A percentile compares a stretch with the other conserved stretches of the same genome.
These are phyloP conservation scores for Termitomyces sp. DNA, from an alignment of 768 basidiomycete species.

Conservation along the genomic window DNA sequence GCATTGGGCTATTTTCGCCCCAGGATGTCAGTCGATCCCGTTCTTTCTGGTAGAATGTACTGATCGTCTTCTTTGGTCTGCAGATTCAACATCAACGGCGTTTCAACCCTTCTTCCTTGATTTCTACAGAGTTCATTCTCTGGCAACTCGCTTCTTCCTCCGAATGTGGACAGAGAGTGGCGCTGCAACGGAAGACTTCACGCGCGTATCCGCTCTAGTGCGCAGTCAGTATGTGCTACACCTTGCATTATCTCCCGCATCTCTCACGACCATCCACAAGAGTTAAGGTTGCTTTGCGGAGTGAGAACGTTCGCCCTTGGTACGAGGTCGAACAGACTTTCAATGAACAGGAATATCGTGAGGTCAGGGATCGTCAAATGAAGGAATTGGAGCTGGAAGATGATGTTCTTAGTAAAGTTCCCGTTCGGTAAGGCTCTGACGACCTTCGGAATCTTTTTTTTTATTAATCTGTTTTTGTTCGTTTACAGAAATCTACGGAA, in stretches of 20 bases:
- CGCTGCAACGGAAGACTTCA: slow-evolving; percentile 70
- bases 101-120: slow-evolving; percentile 89
- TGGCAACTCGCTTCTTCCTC: slow-evolving; percentile 85
- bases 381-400: slow-evolving; percentile 86
- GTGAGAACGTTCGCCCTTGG: slow-evolving; percentile 75
- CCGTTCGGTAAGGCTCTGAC: slow-evolving; percentile 60
- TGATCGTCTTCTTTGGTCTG: slow-evolving; percentile 5
- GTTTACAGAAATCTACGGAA: slow-evolving; percentile 67
- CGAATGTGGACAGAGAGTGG: slow-evolving; percentile 91
- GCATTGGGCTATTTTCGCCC: slow-evolving; percentile 82
- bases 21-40: slow-evolving; percentile 51
- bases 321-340: slow-evolving; percentile 81
- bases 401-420: slow-evolving; percentile 79
- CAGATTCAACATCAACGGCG: slow-evolving; percentile 74
- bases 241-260: slow-evolving; percentile 5
- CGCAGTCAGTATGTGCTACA: slow-evolving; percentile 70
- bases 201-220: slow-evolving; percentile 70
- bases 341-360: slow-evolving; percentile 76
- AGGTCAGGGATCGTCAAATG: slow-evolving; percentile 86
- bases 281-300: slow-evolving; percentile 69
- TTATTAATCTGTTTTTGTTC: not conserved
- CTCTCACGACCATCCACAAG: slow-evolving; percentile 31
- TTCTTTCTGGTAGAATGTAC: slow-evolving; percentile 19
- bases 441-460: slow-evolving; percentile 1
- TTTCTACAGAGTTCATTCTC: slow-evolving; percentile 71